Conservation (phyloP, 352 stramenopile species). For the Phytopythium vexans region DNA sequence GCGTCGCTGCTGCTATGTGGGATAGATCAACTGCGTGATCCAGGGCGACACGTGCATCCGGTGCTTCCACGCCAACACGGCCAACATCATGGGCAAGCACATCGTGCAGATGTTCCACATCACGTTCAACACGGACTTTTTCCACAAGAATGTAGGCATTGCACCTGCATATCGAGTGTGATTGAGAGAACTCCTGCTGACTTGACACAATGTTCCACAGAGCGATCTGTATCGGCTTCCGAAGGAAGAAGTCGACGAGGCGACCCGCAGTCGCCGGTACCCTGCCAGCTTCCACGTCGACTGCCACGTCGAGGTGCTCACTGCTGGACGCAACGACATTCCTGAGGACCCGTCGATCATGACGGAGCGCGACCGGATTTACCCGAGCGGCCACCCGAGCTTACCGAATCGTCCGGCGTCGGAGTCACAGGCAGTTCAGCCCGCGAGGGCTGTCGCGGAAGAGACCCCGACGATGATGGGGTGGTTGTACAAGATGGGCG, state of each 20-base stretch:
- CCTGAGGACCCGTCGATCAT: slow-evolving; percentile 3
- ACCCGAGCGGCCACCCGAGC: slow-evolving; percentile 2
- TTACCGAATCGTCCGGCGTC: neutral
- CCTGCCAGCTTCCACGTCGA: slow-evolving; percentile 55
- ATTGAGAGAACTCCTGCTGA: neutral
- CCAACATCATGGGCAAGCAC: slow-evolving; percentile 72
- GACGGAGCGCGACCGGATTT: slow-evolving; percentile 5
- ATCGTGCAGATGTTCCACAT: slow-evolving; percentile 86
- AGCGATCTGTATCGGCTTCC: slow-evolving; percentile 46
- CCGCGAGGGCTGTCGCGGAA: slow-evolving; percentile 2
- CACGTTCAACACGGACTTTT: slow-evolving; percentile 82
- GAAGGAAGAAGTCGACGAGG: slow-evolving; percentile 63
- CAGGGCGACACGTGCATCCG: slow-evolving; percentile 68
- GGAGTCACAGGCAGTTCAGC: neutral
- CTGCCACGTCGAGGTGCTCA: slow-evolving; percentile 43
- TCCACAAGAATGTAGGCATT: slow-evolving; percentile 57
- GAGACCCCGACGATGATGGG: slow-evolving; percentile 51
- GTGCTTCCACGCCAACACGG: slow-evolving; percentile 72
- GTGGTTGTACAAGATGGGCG: slow-evolving; percentile 74
- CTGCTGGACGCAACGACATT: slow-evolving; percentile 4
- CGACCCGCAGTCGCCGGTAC: slow-evolving; percentile 44
- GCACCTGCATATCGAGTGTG: neutral
- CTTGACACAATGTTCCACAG: slow-evolving; percentile 9
- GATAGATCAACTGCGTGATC: slow-evolving; percentile 65
- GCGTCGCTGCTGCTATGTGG: neutral